These are phyloP conservation scores for Spizellomyces punctatus DNA, from an alignment of 192 early-diverging fungal species.

Conservation along the genomic window DNA sequence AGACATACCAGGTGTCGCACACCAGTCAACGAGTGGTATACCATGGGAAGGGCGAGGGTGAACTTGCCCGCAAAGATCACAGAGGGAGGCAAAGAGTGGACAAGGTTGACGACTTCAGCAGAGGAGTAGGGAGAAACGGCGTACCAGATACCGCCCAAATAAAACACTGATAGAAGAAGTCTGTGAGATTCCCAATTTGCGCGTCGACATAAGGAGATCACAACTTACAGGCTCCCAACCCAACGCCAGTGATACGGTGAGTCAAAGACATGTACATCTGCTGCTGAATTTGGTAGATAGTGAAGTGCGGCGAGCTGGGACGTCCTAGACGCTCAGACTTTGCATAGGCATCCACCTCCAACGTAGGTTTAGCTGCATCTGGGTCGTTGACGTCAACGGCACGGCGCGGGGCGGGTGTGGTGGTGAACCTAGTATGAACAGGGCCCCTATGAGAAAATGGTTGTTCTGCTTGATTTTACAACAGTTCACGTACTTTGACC, in stretches of 20 bases:
- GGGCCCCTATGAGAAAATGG: no score
- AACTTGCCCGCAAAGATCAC: slow-evolving; percentile 74
- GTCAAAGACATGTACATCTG: slow-evolving; percentile 75
- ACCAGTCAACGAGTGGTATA: slow-evolving; percentile 86
- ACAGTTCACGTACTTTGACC: no score
- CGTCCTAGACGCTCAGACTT: slow-evolving; percentile 54
- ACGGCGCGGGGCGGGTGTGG: neutral
- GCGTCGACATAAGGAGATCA: neutral
- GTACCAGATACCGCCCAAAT: slow-evolving; percentile 58
- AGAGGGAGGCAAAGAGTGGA: slow-evolving; percentile 68
- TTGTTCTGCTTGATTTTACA: no score
- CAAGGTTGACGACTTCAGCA: slow-evolving; percentile 64
- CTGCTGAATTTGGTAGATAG: slow-evolving; percentile 91
- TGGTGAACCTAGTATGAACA: slow-evolving; percentile 3
- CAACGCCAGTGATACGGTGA: slow-evolving; percentile 78
- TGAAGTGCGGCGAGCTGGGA: slow-evolving; percentile 80
- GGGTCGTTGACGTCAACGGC: slow-evolving; percentile 22
- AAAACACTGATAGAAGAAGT: slow-evolving; percentile 32
- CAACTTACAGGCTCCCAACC: slow-evolving; percentile 65
- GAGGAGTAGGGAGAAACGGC: slow-evolving; percentile 70
- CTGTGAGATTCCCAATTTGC: neutral
- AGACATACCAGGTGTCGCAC: slow-evolving; percentile 80
- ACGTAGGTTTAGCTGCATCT: slow-evolving; percentile 45
- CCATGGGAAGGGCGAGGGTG: slow-evolving; percentile 68
- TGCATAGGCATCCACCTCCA: slow-evolving; percentile 50